Percentiles rank a stretch among this genome's conserved stretches.
phyloP scores from a whole-genome alignment of 2,329 filamentous ascomycete genomes.

The Xylaria sp. region DNA sequence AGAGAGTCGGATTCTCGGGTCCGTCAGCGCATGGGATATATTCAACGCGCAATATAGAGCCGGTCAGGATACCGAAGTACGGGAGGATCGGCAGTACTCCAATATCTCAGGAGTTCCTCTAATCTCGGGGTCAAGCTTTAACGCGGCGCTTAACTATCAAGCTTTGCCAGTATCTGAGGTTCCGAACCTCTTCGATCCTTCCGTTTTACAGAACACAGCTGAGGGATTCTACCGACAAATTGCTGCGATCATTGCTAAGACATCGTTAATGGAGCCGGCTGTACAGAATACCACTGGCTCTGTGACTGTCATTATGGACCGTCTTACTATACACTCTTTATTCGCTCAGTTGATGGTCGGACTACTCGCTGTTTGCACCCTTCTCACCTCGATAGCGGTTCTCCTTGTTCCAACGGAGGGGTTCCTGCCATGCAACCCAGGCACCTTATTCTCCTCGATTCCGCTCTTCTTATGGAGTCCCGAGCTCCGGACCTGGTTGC shows the following conservation, averaged over 20 bases:
- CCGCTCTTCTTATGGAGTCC: background rate
- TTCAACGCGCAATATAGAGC: background rate
- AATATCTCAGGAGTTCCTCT: background rate
- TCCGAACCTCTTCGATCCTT: background rate
- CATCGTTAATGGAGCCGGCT: background rate
- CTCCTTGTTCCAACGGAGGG: background rate
- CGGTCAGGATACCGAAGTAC: too few relatives aligned
- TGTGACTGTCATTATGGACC: background rate
- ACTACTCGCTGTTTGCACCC: background rate
- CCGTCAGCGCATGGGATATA: slow-evolving; percentile 15
- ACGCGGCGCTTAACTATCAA: background rate
- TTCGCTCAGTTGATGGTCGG: slow-evolving; percentile 1
- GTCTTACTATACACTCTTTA: background rate
- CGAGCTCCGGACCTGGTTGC: background rate
- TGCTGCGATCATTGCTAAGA: slow-evolving; percentile 1
- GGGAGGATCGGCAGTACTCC: too few relatives aligned
- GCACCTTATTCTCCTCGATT: background rate
- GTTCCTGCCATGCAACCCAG: background rate
- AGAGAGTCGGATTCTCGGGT: background rate
- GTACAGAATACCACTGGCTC: background rate
- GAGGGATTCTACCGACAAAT: slow-evolving; percentile 5
- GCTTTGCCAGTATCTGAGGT: background rate
- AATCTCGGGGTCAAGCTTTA: background rate
- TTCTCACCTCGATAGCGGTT: background rate
- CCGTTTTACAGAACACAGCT: background rate